Evolutionary conservation across 2,329 filamentous ascomycete species (phyloP).

Genomic region (Monosporascus sp.): DNA sequence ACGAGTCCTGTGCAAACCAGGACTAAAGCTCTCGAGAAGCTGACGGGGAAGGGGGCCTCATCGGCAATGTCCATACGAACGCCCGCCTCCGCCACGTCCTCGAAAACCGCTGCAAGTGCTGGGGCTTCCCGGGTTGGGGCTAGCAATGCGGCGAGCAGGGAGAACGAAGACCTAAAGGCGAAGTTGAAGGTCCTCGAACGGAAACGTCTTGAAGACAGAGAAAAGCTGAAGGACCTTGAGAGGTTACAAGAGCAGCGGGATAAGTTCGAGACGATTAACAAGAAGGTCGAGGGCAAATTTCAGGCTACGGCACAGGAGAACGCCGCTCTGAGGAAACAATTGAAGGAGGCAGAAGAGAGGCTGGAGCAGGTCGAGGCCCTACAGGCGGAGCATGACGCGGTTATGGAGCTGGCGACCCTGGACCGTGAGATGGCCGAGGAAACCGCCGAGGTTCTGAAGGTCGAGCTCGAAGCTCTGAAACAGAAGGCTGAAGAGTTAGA

Average conservation of each 20-base stretch:
- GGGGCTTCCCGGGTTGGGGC: slow-evolving; percentile 34
- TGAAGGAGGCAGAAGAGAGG: slow-evolving; percentile 69
- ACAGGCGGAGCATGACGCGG: slow-evolving; percentile 78
- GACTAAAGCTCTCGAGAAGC: slow-evolving; percentile 46
- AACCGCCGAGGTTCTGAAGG: slow-evolving; percentile 74
- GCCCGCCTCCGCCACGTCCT: slow-evolving; percentile 25
- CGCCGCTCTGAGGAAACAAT: slow-evolving; percentile 64
- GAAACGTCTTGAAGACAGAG: slow-evolving; percentile 77
- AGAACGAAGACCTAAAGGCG: slow-evolving; percentile 82
- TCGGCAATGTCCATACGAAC: slow-evolving; percentile 12
- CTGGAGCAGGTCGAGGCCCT: slow-evolving; percentile 65
- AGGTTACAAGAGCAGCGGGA: slow-evolving; percentile 70
- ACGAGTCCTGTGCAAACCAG: slow-evolving; percentile 46
- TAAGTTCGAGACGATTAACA: slow-evolving; percentile 76
- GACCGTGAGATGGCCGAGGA: slow-evolving; percentile 97
- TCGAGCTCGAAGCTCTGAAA: slow-evolving; percentile 73
- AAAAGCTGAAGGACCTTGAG: slow-evolving; percentile 75
- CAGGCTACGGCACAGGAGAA: slow-evolving; percentile 80
- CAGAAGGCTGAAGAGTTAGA: slow-evolving; percentile 76
- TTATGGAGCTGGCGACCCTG: slow-evolving; percentile 79
- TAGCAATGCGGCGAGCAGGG: slow-evolving; percentile 49
- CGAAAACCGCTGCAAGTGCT: slow-evolving; percentile 25
- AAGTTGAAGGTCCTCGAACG: slow-evolving; percentile 85
- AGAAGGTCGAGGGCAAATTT: slow-evolving; percentile 85
- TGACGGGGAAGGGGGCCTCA: slow-evolving; percentile 26